Base-by-base conservation (phyloP, 2,329 filamentous ascomycete species). In the Microdochium bolleyi region DNA sequence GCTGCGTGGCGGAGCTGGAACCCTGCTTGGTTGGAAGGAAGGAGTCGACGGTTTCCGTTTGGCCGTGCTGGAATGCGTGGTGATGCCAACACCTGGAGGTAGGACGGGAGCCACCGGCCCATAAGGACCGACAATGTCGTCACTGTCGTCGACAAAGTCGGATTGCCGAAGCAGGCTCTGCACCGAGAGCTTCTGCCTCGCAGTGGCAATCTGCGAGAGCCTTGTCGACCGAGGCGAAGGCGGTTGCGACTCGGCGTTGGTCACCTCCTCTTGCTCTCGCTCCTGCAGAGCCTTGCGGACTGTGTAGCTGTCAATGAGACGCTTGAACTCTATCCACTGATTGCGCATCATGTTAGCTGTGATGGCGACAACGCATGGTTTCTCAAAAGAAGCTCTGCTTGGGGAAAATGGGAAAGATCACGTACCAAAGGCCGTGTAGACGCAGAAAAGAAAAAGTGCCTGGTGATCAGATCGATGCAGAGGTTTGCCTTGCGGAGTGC, bases 81-180 rank as follows among this genome's bases (percentile, higher is more conserved):
- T 5, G 27, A 30, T 30, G 27, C 11, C 27, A 30, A 30, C 11
- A 30, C 5, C 11, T 5, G 27, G 5, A 30, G 27, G 5, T 30
- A 11, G 27, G 11, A 11, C 32, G 24, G 48, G 49, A 65, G 67
- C 14, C 64, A 68, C 41, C 14, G 37, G 11, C 21, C 46, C 49
- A 21, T 52, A 52, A 13, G 24, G 21, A 13, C 55, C 58, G 11
- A 30, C 62, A 32, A 65, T 62, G 50, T 70, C 64, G 46, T 67
- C 61, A 32, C 69, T 71, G 51, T 72, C 67, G 53, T 73, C 69
- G 13, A 68, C 60, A 27, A 72, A 73, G 44, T 68, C 66, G 1
- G 69, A 68, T 24, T 71, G 70, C 2, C 69, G 58, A 8, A 73
- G 60, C 3, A 73, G 57, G 32, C 70, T 72, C 51, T 73, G 70